These are phyloP conservation scores for Pulveroboletus sp. DNA, from an alignment of 768 basidiomycete genomes.

Conservation along the genomic window DNA sequence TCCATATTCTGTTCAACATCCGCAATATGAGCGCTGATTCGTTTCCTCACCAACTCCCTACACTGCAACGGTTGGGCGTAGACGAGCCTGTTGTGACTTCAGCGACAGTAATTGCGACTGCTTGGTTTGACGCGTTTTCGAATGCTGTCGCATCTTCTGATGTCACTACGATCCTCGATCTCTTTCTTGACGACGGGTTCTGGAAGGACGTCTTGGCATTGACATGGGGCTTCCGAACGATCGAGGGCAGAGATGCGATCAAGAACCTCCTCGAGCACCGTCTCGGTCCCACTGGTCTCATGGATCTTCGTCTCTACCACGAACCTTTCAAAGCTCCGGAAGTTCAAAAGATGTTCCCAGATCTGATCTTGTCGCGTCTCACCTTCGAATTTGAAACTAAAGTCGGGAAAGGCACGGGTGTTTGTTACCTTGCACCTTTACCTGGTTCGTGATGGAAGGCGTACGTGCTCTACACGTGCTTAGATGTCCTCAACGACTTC, in stretches of 20 bases:
- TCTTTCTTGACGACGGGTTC: constrained; percentile 32
- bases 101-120: constrained; percentile 17
- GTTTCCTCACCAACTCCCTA: constrained; percentile 28
- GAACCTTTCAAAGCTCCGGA: constrained; percentile 25
- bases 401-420: constrained; percentile 48
- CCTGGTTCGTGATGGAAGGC: constrained; percentile 53
- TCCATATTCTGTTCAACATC: no score
- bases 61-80: constrained; percentile 24
- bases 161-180: constrained; percentile 17
- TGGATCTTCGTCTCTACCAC: constrained; percentile 16
- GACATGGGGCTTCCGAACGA: constrained; percentile 56
- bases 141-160: constrained; percentile 18
- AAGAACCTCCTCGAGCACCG: constrained; percentile 39
- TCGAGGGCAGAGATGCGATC: constrained; percentile 40
- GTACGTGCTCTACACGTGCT: constrained; percentile 54
- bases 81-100: constrained; percentile 20
- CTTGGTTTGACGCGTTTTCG: constrained; percentile 26
- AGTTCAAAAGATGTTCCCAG: constrained; percentile 46
- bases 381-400: constrained; percentile 54
- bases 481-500: constrained; percentile 55
- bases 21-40: constrained; percentile 17
- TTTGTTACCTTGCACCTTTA: constrained; percentile 51
- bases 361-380: constrained; percentile 55
- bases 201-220: constrained; percentile 55
- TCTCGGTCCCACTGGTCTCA: constrained; percentile 25